A percentile compares a stretch with the other conserved stretches of the same genome.
Evolutionary conservation across 164 flowering plant species (phyloP).

Genomic region (Liriodendron chinense): DNA sequence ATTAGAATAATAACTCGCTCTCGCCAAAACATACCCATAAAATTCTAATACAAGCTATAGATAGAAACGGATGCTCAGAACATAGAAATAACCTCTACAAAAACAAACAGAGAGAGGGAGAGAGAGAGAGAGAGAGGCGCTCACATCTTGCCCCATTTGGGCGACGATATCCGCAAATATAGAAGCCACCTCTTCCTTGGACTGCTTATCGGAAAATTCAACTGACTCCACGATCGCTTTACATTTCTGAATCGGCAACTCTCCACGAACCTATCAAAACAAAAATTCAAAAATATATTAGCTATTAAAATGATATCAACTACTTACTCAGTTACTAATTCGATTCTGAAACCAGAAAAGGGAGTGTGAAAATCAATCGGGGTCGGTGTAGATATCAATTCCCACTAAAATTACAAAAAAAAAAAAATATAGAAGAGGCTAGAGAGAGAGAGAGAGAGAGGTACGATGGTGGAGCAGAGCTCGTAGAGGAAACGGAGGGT

Average conservation of each 20-base stretch:
- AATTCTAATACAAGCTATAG: not conserved
- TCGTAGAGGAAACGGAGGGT: conserved; percentile 80
- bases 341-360: not conserved
- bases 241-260: conserved; percentile 77
- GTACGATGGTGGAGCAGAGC: conserved; percentile 72
- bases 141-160: conserved; percentile 93
- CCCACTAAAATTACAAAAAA: not conserved
- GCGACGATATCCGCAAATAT: conserved; percentile 76
- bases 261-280: conserved; percentile 59
- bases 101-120: not conserved
- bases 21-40: not conserved
- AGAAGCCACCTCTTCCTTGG: conserved; percentile 59
- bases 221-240: conserved; percentile 68
- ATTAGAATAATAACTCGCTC: not conserved
- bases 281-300: not conserved
- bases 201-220: conserved; percentile 49
- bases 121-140: conserved; percentile 11
- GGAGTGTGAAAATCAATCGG: not conserved
- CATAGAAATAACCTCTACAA: not conserved
- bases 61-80: not conserved
- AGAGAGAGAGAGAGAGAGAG: not conserved
- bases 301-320: not conserved
- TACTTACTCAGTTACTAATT: not conserved
- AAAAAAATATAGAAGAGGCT: not conserved
- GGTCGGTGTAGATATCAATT: not conserved